phyloP scores from a whole-genome alignment of 2,329 filamentous ascomycete genomes.

The Paraconiothyrium sp. region DNA sequence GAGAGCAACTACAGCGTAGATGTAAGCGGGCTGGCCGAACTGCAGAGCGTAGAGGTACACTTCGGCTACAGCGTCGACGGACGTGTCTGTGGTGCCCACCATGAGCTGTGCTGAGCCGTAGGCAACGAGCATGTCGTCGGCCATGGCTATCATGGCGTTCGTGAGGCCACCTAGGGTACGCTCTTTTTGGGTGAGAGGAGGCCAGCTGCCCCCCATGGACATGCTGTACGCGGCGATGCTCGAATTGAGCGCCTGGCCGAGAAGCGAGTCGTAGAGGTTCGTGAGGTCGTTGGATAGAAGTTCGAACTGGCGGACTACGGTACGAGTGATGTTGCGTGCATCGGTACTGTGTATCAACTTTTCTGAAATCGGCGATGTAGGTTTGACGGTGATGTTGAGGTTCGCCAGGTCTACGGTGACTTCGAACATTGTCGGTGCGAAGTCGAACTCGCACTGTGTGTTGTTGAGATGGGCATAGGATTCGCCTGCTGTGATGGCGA shows the following conservation, averaged over 20 bases:
- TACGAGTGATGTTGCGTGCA: slow-evolving; percentile 40
- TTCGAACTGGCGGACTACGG: slow-evolving; percentile 45
- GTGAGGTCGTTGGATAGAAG: slow-evolving; percentile 51
- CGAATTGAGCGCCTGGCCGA: slow-evolving; percentile 48
- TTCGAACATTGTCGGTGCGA: slow-evolving; percentile 40
- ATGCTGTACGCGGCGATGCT: slow-evolving; percentile 44
- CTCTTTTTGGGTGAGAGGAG: slow-evolving; percentile 28
- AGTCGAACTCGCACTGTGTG: slow-evolving; percentile 19
- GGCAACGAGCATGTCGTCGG: slow-evolving; percentile 40
- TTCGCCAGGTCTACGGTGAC: slow-evolving; percentile 40
- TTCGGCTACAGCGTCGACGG: slow-evolving; percentile 17
- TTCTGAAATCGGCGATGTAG: slow-evolving; percentile 17
- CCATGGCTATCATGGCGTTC: slow-evolving; percentile 37
- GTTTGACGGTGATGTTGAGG: slow-evolving; percentile 41
- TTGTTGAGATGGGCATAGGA: slow-evolving; percentile 41
- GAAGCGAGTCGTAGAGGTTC: slow-evolving; percentile 49
- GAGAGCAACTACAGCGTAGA: slow-evolving; percentile 41
- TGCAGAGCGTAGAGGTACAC: slow-evolving; percentile 32
- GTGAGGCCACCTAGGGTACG: slow-evolving; percentile 36
- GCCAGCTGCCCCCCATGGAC: slow-evolving; percentile 22
- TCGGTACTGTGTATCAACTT: slow-evolving; percentile 33
- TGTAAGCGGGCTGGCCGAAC: slow-evolving; percentile 39
- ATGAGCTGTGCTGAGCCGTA: slow-evolving; percentile 49
- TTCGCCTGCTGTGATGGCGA: slow-evolving; percentile 44
- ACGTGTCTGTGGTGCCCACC: slow-evolving; percentile 32